phyloP scores from a whole-genome alignment of 805 yeast genomes.

The Saccharomyces kudriavzevii region DNA sequence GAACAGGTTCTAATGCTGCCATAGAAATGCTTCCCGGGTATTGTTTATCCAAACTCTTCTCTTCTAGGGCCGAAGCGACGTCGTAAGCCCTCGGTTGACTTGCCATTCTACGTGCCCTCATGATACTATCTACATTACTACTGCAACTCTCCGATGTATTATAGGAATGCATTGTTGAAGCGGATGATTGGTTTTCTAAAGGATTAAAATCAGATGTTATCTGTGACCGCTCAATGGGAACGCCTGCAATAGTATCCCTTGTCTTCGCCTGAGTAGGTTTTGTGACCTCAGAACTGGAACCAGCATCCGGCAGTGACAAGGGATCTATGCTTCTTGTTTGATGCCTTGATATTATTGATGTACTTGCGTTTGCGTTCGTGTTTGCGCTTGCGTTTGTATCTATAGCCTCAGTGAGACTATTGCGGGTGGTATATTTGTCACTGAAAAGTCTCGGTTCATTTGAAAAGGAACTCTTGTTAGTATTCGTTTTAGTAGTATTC shows the following conservation, averaged over 20 bases:
- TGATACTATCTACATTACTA: not conserved
- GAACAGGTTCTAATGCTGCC: constrained; percentile 1
- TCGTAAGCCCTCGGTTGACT: constrained; percentile 23
- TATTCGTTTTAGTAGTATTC: not conserved
- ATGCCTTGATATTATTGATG: not conserved
- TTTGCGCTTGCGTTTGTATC: not conserved
- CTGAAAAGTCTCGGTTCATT: not conserved
- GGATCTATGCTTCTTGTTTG: not conserved
- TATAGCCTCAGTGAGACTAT: not conserved
- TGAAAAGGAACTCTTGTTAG: not conserved
- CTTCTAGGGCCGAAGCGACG: not conserved
- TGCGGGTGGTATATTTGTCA: not conserved
- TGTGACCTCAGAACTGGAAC: not conserved
- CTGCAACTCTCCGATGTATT: not conserved
- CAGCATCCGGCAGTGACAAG: not conserved
- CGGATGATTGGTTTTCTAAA: not conserved
- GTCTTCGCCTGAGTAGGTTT: not conserved
- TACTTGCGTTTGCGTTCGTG: not conserved
- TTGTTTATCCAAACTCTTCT: not conserved
- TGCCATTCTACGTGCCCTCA: constrained; percentile 6
- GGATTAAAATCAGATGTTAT: not conserved
- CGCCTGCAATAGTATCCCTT: not conserved
- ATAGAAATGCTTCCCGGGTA: constrained; percentile 3
- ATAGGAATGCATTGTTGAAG: not conserved
- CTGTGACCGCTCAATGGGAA: not conserved